These are phyloP conservation scores for Pichia pseudocactophila DNA, from an alignment of 805 yeast genomes.

Conservation along the genomic window DNA sequence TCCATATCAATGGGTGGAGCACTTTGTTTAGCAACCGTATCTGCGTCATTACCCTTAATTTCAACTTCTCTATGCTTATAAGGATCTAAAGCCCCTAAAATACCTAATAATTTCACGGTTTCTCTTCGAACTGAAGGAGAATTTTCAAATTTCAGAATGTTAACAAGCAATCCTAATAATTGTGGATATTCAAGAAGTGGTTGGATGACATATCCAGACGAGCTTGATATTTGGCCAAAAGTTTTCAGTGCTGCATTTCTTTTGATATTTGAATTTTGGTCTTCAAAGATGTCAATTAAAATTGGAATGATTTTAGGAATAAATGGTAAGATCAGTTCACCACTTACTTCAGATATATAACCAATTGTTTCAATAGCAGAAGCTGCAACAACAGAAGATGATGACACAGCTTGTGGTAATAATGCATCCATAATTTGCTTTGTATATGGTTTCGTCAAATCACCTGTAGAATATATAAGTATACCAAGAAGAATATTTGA, in stretches of 20 bases:
- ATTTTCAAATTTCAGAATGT: constrained; percentile 72
- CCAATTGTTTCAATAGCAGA: constrained; percentile 84
- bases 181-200: constrained; percentile 91
- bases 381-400: constrained; percentile 74
- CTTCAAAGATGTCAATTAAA: constrained; percentile 79
- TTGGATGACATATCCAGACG: constrained; percentile 91
- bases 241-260: constrained; percentile 86
- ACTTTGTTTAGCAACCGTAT: constrained; percentile 55
- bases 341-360: constrained; percentile 80
- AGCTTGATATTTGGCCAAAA: constrained; percentile 78
- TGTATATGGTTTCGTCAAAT: constrained; percentile 82
- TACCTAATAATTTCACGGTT: constrained; percentile 83
- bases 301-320: constrained; percentile 77
- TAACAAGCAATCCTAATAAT: constrained; percentile 69
- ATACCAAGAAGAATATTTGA: constrained; percentile 68
- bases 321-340: constrained; percentile 70
- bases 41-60: constrained; percentile 33
- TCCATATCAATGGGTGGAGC: constrained; percentile 89
- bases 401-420: constrained; percentile 63
- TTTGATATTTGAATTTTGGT: constrained; percentile 80
- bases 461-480: constrained; percentile 68
- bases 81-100: constrained; percentile 94
- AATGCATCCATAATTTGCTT: constrained; percentile 84
- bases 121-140: constrained; percentile 72
- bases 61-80: constrained; percentile 91